Base-by-base conservation (phyloP, 2,329 filamentous ascomycete genomes). In the Colletotrichum coccodes region DNA sequence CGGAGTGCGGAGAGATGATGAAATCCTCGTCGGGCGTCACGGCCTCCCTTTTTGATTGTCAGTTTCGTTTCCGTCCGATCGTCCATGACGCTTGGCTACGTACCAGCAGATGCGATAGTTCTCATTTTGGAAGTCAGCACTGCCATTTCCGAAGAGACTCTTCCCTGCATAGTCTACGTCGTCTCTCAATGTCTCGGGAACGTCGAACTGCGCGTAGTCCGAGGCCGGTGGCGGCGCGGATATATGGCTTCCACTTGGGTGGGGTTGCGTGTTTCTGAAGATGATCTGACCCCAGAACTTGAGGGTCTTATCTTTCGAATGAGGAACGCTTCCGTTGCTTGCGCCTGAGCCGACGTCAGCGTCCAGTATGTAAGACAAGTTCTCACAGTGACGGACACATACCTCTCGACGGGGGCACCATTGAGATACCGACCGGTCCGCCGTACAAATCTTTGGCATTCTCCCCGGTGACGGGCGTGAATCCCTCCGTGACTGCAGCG, bases 81-180 rank as follows among this genome's bases (percentile, higher is more conserved):
- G 14, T 42, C 5, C 16, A 30, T 11, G 26, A 23, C 40, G 21
- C 11, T 1, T 5, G 16, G 3, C 1, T 23, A 30, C 34, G 49
- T 23, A 88, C 86, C 87, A 89, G 81, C 87, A 89, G 61, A 89
- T 86, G 2, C 87, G 81, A 73, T 87, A 83, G 70, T 87, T 84
- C 52, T 84, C 83, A 77, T 87, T 83, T 66, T 85, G 81, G 85
- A 85, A 87, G 16, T 76, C 74, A 34, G 80, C 80, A 38, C 84
- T 84, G 9, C 82, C 83, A 57, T 84, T 82, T 42, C 86, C 86
- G 71, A 87, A 88, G 65, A 87, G 87, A 11, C 84, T 81, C 50
- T 82, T 77, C 57, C 84, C 84, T 0, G 85, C 83, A 60, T 85
- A 79, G 26, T 81, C 74, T 28, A 89, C 85, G 65, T 88, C 86